phyloP scores from a whole-genome alignment of 2,329 filamentous ascomycete genomes.

The Talaromyces sp. region DNA sequence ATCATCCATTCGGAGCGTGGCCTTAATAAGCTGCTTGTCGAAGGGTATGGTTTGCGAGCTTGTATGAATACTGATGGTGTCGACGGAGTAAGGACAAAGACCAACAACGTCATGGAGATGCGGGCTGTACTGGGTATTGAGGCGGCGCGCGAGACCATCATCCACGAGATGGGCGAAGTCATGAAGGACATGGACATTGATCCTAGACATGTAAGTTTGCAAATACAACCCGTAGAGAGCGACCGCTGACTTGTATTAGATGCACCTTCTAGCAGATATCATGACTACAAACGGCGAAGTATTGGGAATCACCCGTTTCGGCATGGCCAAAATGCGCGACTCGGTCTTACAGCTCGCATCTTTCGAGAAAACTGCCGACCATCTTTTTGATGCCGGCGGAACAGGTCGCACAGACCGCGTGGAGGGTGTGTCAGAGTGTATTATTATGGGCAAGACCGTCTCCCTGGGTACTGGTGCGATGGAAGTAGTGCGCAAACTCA shows the following conservation, averaged over 20 bases:
- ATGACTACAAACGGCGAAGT: constrained; percentile 99
- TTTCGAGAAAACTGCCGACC: constrained; percentile 97
- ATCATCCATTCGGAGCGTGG: constrained; percentile 81
- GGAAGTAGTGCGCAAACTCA: constrained; percentile 77
- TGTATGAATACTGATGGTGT: constrained; percentile 96
- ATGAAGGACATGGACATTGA: constrained; percentile 97
- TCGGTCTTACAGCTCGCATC: constrained; percentile 88
- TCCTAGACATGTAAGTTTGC: constrained; percentile 73
- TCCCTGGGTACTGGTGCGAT: constrained; percentile 87
- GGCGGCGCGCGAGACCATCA: constrained; percentile 85
- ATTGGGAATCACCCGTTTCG: constrained; percentile 93
- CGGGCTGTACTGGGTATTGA: constrained; percentile 89
- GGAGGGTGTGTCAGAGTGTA: constrained; percentile 91
- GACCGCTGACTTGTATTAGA: constrained; percentile 8
- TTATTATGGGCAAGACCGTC: constrained; percentile 98
- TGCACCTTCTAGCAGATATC: constrained; percentile 89
- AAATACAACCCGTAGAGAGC: background rate
- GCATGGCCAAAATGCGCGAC: constrained; percentile 93
- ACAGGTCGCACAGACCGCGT: constrained; percentile 90
- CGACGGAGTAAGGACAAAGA: constrained; percentile 68
- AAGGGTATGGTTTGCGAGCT: constrained; percentile 84
- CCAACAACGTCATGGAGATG: constrained; percentile 90
- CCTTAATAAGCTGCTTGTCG: constrained; percentile 74
- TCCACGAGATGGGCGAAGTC: constrained; percentile 79
- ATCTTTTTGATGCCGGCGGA: constrained; percentile 91